phyloP scores from a whole-genome alignment of 1,139 yeast species.

The Protomyces gravidus region DNA sequence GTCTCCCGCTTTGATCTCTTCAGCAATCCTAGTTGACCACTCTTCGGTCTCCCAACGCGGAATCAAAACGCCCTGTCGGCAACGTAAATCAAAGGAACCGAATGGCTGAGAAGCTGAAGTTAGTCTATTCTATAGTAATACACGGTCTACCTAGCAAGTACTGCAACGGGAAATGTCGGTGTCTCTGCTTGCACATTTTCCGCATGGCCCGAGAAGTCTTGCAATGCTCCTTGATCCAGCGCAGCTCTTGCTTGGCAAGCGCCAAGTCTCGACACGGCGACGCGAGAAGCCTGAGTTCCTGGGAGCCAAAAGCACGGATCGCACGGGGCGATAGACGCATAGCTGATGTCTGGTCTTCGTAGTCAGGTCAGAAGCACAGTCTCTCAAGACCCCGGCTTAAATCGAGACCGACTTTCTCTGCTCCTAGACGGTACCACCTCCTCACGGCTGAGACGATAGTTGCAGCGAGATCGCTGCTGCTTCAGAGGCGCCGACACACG shows the following conservation, averaged over 20 bases:
- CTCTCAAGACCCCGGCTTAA: not conserved
- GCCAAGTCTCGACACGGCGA: not conserved
- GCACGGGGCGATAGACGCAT: not conserved
- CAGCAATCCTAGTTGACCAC: constrained; percentile 57
- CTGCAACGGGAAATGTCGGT: constrained; percentile 35
- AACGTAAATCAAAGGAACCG: constrained; percentile 58
- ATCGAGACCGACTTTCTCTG: not conserved
- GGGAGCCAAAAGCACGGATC: not conserved
- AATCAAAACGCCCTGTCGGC: constrained; percentile 65
- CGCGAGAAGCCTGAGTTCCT: not conserved
- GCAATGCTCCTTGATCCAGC: constrained; percentile 46
- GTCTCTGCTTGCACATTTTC: constrained; percentile 36
- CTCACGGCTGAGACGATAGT: not conserved
- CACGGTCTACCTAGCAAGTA: constrained; percentile 35
- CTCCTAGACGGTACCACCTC: not conserved
- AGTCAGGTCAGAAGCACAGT: not conserved
- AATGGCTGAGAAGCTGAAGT: constrained; percentile 83
- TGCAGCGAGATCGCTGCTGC: not conserved
- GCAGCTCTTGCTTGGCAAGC: constrained; percentile 43
- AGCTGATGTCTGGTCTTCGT: not conserved
- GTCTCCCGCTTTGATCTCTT: constrained; percentile 36
- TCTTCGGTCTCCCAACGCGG: constrained; percentile 97
- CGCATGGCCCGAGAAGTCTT: constrained; percentile 35
- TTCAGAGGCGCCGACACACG: not conserved
- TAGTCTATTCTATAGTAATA: constrained; percentile 55